Evolutionary conservation across 2,329 filamentous ascomycete species (phyloP).

Genomic region (Ramularia collo-cygni): DNA sequence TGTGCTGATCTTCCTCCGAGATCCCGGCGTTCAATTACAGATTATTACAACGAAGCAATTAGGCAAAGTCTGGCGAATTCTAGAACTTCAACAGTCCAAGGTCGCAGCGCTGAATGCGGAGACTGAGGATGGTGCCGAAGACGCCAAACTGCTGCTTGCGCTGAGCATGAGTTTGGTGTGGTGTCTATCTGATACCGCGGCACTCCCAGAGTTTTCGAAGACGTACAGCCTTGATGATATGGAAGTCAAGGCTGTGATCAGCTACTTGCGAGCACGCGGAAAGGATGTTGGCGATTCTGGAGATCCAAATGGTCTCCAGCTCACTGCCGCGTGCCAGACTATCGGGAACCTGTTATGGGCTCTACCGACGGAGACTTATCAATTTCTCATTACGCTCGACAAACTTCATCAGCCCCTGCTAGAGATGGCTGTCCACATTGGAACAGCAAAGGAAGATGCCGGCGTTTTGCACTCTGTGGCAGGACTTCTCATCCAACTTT

Average conservation of each 20-base stretch:
- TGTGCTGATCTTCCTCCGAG: slow-evolving; percentile 20
- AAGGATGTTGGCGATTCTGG: slow-evolving; percentile 1
- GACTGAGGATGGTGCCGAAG: slow-evolving; percentile 7
- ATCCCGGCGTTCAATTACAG: slow-evolving; percentile 19
- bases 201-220: slow-evolving; percentile 15
- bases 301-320: slow-evolving; percentile 4
- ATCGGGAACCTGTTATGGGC: slow-evolving; percentile 26
- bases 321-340: slow-evolving; percentile 24
- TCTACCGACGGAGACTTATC: slow-evolving; percentile 6
- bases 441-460: slow-evolving; percentile 9
- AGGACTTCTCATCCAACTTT: slow-evolving; percentile 25
- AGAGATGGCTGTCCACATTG: slow-evolving; percentile 6
- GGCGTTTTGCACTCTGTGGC: slow-evolving; percentile 25
- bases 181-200: slow-evolving; percentile 27
- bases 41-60: slow-evolving; percentile 11
- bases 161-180: slow-evolving; percentile 24
- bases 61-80: slow-evolving; percentile 17
- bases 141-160: slow-evolving; percentile 18
- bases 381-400: slow-evolving; percentile 7
- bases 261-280: slow-evolving; percentile 2
- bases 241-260: slow-evolving; percentile 6
- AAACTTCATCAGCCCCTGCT: slow-evolving; percentile 12
- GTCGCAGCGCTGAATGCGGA: slow-evolving; percentile 2
- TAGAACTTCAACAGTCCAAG: slow-evolving; percentile 9
- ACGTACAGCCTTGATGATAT: slow-evolving; percentile 7